phyloP scores from a whole-genome alignment of 2,329 filamentous ascomycete genomes.

The Leptographium procerum region DNA sequence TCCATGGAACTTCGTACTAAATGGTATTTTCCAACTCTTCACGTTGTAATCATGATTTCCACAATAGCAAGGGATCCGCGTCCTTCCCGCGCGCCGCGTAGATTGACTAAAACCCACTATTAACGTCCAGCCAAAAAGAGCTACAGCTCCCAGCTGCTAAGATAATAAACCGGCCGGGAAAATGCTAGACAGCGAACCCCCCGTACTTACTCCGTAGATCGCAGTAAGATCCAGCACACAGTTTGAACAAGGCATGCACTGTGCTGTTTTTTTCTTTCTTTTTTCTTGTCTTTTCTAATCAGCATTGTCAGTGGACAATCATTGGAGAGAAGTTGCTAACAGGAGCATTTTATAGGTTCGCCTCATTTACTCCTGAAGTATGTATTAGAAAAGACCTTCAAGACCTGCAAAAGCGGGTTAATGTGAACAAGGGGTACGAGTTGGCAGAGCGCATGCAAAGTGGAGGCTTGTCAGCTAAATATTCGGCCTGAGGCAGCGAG shows the following conservation, averaged over 20 bases:
- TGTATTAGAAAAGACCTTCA: not conserved
- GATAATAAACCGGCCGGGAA: not conserved
- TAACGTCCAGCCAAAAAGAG: not conserved
- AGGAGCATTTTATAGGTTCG: not conserved
- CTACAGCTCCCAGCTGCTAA: not conserved
- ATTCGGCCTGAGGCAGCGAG: not conserved
- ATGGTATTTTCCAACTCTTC: too few species aligned
- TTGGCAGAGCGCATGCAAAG: not conserved
- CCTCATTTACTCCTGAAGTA: not conserved
- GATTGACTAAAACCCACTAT: not conserved
- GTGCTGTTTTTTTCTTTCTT: too few species aligned
- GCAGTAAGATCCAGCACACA: not conserved
- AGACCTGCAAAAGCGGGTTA: not conserved
- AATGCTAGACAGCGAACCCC: not conserved
- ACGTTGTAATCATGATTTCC: not conserved
- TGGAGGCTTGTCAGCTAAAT: not conserved
- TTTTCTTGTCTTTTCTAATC: too few species aligned
- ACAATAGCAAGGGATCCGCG: not conserved
- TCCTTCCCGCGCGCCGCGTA: not conserved
- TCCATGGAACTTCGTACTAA: too few species aligned
- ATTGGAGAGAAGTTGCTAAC: not conserved
- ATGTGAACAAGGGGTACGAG: not conserved
- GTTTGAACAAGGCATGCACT: not conserved
- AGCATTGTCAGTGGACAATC: not conserved
- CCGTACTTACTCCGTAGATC: too few species aligned